phyloP scores from a whole-genome alignment of 2,329 filamentous ascomycete species.

The Aspergillus tamarii region DNA sequence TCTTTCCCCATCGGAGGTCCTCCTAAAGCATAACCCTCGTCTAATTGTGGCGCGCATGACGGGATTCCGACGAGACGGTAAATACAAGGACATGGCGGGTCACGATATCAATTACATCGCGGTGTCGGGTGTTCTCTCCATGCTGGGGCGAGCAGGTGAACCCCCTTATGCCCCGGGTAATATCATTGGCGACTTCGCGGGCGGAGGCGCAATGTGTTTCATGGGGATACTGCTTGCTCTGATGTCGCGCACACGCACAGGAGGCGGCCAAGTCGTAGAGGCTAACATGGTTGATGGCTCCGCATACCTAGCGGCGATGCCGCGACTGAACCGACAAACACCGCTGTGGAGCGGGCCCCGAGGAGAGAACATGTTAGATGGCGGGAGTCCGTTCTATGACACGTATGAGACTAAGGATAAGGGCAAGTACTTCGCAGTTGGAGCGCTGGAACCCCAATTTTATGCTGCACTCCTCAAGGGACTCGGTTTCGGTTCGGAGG shows the following conservation, averaged over 20 bases:
- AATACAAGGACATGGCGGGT: constrained; percentile 84
- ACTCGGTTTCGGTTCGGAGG: constrained; percentile 59
- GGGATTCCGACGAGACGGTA: constrained; percentile 84
- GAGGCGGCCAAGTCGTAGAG: constrained; percentile 84
- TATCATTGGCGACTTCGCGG: constrained; percentile 87
- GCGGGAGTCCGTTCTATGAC: constrained; percentile 85
- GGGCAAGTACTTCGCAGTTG: constrained; percentile 79
- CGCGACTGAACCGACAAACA: constrained; percentile 67
- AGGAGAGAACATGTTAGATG: constrained; percentile 79
- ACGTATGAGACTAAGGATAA: constrained; percentile 82
- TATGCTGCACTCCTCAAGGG: constrained; percentile 70
- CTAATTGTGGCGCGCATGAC: constrained; percentile 85
- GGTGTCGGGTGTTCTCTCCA: constrained; percentile 75
- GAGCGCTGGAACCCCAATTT: constrained; percentile 86
- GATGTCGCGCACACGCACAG: constrained; percentile 64
- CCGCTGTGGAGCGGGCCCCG: constrained; percentile 65
- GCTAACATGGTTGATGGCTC: constrained; percentile 96
- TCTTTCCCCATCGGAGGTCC: constrained; percentile 68
- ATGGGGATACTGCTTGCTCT: constrained; percentile 82
- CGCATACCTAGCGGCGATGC: constrained; percentile 77
- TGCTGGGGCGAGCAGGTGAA: constrained; percentile 72
- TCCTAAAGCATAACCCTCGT: constrained; percentile 70
- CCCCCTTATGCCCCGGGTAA: constrained; percentile 81
- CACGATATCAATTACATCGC: constrained; percentile 98
- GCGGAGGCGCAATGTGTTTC: constrained; percentile 80